These are phyloP conservation scores for Begonia masoniana DNA, from an alignment of 306 rosid species.

Conservation along the genomic window DNA sequence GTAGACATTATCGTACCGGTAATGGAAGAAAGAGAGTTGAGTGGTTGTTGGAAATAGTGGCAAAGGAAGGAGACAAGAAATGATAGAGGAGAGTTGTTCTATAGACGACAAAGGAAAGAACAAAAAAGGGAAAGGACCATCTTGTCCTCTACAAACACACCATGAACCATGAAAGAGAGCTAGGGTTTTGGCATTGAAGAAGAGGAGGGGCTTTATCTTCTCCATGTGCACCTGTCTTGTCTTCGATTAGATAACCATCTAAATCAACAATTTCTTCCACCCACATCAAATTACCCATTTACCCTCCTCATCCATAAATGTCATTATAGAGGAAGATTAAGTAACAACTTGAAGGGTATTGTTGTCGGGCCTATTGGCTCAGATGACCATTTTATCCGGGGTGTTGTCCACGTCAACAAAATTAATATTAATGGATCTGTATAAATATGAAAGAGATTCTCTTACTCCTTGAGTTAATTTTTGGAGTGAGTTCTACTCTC, in stretches of 20 bases:
- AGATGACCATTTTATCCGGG: too few relatives aligned
- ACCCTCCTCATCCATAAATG: background rate
- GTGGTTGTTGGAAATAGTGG: conserved; percentile 9
- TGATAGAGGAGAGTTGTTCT: conserved; percentile 4
- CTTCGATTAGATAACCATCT: conserved; percentile 52
- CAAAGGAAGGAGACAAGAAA: conserved; percentile 11
- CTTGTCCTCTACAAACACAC: conserved; percentile 31
- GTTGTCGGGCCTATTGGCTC: too few relatives aligned
- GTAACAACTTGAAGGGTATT: background rate
- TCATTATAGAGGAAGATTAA: background rate
- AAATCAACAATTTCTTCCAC: conserved; percentile 20
- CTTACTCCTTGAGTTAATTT: too few relatives aligned
- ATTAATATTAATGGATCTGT: too few relatives aligned
- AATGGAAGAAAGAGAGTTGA: too few relatives aligned
- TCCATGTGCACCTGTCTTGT: conserved; percentile 76
- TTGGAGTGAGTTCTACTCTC: too few relatives aligned
- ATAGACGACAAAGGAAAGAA: conserved; percentile 36
- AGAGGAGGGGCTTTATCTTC: conserved; percentile 14
- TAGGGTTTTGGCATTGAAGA: conserved; percentile 10
- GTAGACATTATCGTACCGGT: too few relatives aligned
- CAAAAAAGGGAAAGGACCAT: conserved; percentile 36
- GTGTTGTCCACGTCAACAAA: too few relatives aligned
- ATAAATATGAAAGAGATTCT: too few relatives aligned
- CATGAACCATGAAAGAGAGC: background rate
- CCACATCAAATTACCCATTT: background rate